Base-by-base conservation (phyloP, 306 rosid species). In the Lathyrus oleraceus region DNA sequence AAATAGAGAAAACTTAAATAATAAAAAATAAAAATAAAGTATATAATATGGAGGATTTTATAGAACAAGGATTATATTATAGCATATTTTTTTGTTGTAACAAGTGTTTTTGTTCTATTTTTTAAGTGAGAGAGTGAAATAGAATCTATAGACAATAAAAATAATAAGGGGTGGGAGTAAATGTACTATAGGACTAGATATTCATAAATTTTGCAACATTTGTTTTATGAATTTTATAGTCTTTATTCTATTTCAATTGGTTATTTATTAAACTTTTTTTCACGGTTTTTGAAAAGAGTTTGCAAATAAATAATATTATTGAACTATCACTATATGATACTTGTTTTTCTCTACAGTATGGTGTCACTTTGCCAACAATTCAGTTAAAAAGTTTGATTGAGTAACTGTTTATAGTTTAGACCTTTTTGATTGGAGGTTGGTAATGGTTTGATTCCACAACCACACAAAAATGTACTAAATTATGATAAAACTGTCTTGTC, bases 61-160 rank as follows among this genome's bases (percentile, higher is more conserved):
- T 96, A 81, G 88, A 85, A 85, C 81, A 42, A 10, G 15, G 5
- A 2, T 11, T 42, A 25, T n/a, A n/a, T n/a, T 25, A 10, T 2
- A 42, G 13, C n/a, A 1, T 42, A 10, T 5, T 32, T 35, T 35
- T 61, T 70, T 56, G 70, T 58, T 60, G 27, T 42, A 43, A 49
- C 74, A 69, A 80, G 27, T 27, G 23, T 64, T 80, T 65, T 69
- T 76, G 61, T 8, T 61, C 35, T 49, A 61, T 21, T 49, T 51
- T 40, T 69, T 13, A 51, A 49, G 65, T 3, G 69, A 23, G 39
- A 65, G 48, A 61, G 48, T 61, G 28, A 59, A 76, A 49, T 61
- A 69, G 35, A 48, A 12, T 25, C 2, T 30, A 11, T 1, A 56
- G 3, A 61, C 25, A 58, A 57, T 57, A 27, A 6, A 27, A 57